Evolutionary conservation across 2,329 filamentous ascomycete genomes (phyloP), one percentile per base, ranked within the genome.

Genomic region (Aspergillus sp.): DNA sequence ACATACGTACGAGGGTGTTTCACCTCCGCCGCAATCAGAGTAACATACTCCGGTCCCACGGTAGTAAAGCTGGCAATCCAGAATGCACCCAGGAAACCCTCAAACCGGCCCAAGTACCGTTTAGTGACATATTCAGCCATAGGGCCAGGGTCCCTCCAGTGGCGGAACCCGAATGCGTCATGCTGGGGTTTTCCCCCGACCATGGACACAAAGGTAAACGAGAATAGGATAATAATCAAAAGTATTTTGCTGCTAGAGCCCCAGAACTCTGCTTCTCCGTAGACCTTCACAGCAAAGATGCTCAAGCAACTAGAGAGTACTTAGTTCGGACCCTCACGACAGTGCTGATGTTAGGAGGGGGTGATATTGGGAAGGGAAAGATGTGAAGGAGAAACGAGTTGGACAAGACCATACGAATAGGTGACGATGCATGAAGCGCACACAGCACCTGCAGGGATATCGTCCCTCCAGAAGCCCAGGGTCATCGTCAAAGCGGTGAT

Each of bases 151-250:
- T 24, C 44, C 3, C 3, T 67, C 73, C 84, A 87, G 66, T 84
- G 81, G 9, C 84, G 80, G 69, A 91, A 91, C 0, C 88, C 88
- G 60, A 89, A 89, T 0, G 81, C 77, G 63, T 91, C 86, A 51
- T 83, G 79, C 1, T 84, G 69, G 0, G 90, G 90, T 64, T 91
- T 92, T 3, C 88, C 90, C 8, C 90, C 90, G 1, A 91, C 77
- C 85, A 92, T 91, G 60, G 87, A 85, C 60, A 93, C 80, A 66
- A 93, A 90, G 7, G 90, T 91, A 75, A 89, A 91, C 59, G 84
- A 64, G 64, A 90, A 80, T 31, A 91, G 79, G 1, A 82, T 85
- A 31, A 90, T 71, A 56, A 89, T 86, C 45, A 90, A 78, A 2
- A 90, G 62, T 2, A 90, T 81, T 70, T 90, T 90, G 6, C 57